Conservation (phyloP, 2,329 filamentous ascomycete genomes). For the Thermomyces lanuginosus region DNA sequence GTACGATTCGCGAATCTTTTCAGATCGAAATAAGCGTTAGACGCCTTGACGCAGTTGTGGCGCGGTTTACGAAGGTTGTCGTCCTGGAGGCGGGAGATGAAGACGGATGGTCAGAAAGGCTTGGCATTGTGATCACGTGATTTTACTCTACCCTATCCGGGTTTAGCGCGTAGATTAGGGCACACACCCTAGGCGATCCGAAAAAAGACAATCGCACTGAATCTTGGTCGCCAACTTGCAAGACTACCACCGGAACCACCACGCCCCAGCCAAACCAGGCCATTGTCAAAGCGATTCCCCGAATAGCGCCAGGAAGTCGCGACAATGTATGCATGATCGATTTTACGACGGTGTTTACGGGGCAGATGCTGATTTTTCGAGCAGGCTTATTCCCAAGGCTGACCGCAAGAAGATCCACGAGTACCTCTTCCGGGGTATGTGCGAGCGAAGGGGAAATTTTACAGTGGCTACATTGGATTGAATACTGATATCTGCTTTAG, state of each 20-base stretch:
- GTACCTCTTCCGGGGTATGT: conserved; percentile 90
- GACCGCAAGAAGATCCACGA: conserved; percentile 99
- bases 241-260: conserved; percentile 21
- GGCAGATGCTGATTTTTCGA: conserved; percentile 9
- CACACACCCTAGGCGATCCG: conserved; percentile 4
- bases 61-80: background rate
- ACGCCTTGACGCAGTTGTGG: background rate
- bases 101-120: too few species aligned
- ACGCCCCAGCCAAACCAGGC: conserved; percentile 11
- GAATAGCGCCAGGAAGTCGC: conserved; percentile 38
- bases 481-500: too few species aligned
- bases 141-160: background rate
- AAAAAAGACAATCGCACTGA: conserved; percentile 20
- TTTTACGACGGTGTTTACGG: conserved; percentile 1
- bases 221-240: conserved; percentile 11
- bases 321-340: conserved; percentile 29
- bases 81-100: conserved; percentile 1
- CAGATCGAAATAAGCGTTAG: background rate
- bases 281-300: conserved; percentile 38
- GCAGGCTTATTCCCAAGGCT: conserved; percentile 96
- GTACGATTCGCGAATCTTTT: background rate
- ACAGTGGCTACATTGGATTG: too few species aligned
- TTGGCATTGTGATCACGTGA: too few species aligned
- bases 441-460: too few species aligned
- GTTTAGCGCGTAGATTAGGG: conserved; percentile 5